A percentile compares a stretch with the other conserved stretches of the same genome.
Evolutionary conservation across 2,329 filamentous ascomycete genomes (phyloP).

Genomic region (Xylaria sp.): DNA sequence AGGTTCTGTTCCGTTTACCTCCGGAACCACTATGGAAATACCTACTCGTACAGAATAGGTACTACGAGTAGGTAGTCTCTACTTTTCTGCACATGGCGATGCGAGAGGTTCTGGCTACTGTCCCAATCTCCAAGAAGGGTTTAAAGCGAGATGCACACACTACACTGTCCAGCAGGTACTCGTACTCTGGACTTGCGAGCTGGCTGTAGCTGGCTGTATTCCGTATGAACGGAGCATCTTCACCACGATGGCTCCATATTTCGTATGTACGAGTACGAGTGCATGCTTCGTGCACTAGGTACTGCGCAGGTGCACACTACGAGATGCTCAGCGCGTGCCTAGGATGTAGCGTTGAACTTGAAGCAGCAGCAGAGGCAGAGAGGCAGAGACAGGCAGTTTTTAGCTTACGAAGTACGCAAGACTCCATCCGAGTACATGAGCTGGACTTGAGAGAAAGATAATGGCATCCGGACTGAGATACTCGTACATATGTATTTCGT

Average conservation of each 20-base stretch:
- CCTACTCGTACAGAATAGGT: too few species aligned
- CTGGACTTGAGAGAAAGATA: neutral
- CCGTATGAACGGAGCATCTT: too few species aligned
- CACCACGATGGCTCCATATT: too few species aligned
- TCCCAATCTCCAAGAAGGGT: neutral
- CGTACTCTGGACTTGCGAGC: neutral
- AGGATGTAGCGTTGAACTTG: neutral
- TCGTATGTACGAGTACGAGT: too few species aligned
- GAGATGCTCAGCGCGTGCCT: neutral
- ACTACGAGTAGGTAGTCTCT: neutral
- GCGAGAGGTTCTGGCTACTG: neutral
- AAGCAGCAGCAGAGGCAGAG: neutral
- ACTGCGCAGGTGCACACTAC: neutral
- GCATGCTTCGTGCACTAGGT: too few species aligned
- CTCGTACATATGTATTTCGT: too few species aligned
- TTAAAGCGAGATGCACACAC: neutral
- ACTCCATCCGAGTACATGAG: too few species aligned
- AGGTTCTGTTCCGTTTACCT: too few species aligned
- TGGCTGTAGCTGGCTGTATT: neutral
- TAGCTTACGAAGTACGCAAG: neutral
- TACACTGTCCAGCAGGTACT: neutral
- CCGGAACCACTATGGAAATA: too few species aligned
- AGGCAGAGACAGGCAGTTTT: neutral
- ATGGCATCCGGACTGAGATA: neutral
- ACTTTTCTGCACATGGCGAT: neutral